A percentile compares a stretch with the other conserved stretches of the same genome.
Conservation (phyloP, 2,329 filamentous ascomycete species). For the Alternaria brassicae region DNA sequence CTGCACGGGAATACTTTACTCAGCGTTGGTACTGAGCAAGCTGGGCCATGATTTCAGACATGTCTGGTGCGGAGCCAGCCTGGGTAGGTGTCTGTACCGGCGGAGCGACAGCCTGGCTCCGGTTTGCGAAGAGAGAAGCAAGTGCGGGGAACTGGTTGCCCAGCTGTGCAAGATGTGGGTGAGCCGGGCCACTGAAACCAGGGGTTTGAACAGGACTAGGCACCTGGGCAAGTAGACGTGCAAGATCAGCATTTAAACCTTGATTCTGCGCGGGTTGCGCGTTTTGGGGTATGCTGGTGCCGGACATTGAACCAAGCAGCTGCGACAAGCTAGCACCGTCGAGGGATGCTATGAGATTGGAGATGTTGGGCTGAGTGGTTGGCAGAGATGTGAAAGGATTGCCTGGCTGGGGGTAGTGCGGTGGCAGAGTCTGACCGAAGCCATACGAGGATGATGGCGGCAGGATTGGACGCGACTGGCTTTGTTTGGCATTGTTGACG, state of each 20-base stretch:
- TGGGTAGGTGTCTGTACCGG: conserved; percentile 40
- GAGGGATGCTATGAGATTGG: conserved; percentile 70
- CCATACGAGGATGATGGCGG: conserved; percentile 40
- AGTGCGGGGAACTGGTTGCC: conserved; percentile 43
- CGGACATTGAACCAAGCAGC: conserved; percentile 66
- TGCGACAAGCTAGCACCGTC: conserved; percentile 75
- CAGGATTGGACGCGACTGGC: conserved; percentile 44
- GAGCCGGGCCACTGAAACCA: conserved; percentile 27
- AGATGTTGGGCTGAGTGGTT: conserved; percentile 59
- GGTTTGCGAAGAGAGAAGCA: conserved; percentile 39
- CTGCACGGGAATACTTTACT: conserved; percentile 2
- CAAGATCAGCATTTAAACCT: conserved; percentile 46
- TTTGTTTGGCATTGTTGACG: conserved; percentile 73
- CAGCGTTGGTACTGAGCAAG: conserved; percentile 68
- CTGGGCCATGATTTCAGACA: conserved; percentile 78
- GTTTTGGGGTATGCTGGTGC: conserved; percentile 47
- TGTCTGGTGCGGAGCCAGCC: conserved; percentile 51
- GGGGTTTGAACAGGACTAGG: conserved; percentile 37
- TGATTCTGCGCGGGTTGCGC: conserved; percentile 48
- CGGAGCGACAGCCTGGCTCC: conserved; percentile 34
- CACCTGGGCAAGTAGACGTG: conserved; percentile 48
- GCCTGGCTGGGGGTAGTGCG: conserved; percentile 43
- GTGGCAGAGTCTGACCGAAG: conserved; percentile 40
- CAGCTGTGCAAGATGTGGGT: conserved; percentile 33
- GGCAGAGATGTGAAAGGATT: conserved; percentile 48